phyloP scores from a whole-genome alignment of 495 filamentous ascomycete species.

The Trichocladium antarcticum region DNA sequence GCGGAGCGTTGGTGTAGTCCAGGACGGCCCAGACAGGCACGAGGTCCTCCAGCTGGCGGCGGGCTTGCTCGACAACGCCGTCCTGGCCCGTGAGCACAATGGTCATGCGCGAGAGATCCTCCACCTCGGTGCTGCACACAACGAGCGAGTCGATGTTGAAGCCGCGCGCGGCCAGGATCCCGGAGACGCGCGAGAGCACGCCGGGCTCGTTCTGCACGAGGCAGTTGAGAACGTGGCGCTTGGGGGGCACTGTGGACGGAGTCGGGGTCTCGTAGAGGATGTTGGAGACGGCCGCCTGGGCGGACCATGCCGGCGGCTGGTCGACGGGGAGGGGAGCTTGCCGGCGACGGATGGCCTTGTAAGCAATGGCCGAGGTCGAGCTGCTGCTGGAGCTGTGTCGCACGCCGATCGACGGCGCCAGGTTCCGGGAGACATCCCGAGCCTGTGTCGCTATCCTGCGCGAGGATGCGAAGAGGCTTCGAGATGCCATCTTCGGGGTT shows the following conservation, averaged over 20 bases:
- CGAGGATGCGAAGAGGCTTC: slow-evolving; percentile 29
- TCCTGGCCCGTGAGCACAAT: slow-evolving; percentile 94
- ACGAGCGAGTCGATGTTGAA: slow-evolving; percentile 99
- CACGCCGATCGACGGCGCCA: slow-evolving; percentile 13
- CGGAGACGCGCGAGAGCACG: slow-evolving; percentile 89
- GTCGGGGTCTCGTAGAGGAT: slow-evolving; percentile 97
- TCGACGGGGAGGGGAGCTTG: slow-evolving; percentile 75
- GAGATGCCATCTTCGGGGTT: slow-evolving; percentile 33
- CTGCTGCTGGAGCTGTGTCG: slow-evolving; percentile 25
- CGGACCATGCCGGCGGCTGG: slow-evolving; percentile 72
- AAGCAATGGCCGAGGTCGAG: slow-evolving; percentile 86
- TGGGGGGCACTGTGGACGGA: slow-evolving; percentile 70
- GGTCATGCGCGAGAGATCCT: slow-evolving; percentile 94
- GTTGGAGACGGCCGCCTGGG: slow-evolving; percentile 87
- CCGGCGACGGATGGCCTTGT: slow-evolving; percentile 92
- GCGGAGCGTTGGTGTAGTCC: slow-evolving; percentile 82
- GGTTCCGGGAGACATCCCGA: slow-evolving; percentile 12
- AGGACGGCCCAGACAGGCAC: slow-evolving; percentile 97
- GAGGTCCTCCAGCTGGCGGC: slow-evolving; percentile 87
- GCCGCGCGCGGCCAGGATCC: slow-evolving; percentile 87
- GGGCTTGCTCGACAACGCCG: slow-evolving; percentile 93
- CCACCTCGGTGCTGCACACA: slow-evolving; percentile 96
- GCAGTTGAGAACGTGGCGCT: slow-evolving; percentile 93
- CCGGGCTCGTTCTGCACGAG: slow-evolving; percentile 98
- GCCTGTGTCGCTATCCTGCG: slow-evolving; percentile 24